Conservation (phyloP, 106 monocot species). For the Acorus gramineus region DNA sequence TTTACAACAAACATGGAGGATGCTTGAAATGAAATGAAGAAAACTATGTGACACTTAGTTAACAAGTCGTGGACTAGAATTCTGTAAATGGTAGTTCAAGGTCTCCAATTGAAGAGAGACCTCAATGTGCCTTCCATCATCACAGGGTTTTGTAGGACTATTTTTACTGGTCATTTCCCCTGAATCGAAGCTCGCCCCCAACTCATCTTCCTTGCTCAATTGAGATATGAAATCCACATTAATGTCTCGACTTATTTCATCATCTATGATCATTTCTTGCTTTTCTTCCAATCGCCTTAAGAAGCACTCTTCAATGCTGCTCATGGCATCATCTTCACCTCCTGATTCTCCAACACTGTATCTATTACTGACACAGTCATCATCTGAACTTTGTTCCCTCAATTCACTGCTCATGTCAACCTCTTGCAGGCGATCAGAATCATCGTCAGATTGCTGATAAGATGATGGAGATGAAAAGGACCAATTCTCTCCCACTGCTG, state of each 20-base stretch:
- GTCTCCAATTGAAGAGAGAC: no score
- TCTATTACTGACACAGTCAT: slow-evolving; percentile 3
- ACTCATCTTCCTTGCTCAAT: slow-evolving; percentile 3
- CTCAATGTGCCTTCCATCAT: no score
- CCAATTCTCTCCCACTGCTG: slow-evolving; percentile 20
- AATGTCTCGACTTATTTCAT: background rate
- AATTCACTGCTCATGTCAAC: slow-evolving; percentile 20
- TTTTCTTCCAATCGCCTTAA: slow-evolving; percentile 40
- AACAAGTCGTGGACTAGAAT: no score
- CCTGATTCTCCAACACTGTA: slow-evolving; percentile 9
- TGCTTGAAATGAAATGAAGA: background rate
- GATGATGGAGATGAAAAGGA: slow-evolving; percentile 41
- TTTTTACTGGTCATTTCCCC: no score
- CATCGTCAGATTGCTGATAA: slow-evolving; percentile 7
- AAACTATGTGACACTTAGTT: background rate
- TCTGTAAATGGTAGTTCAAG: no score
- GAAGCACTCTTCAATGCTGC: slow-evolving; percentile 45
- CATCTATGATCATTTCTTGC: slow-evolving; percentile 6
- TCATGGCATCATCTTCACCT: slow-evolving; percentile 19
- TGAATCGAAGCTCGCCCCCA: no score
- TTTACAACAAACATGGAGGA: background rate
- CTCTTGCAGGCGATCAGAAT: slow-evolving; percentile 16
- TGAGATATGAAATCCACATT: background rate
- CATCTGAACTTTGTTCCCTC: slow-evolving; percentile 3
- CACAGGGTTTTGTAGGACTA: no score